Evolutionary conservation across 192 early-diverging fungal genomes (phyloP).

Genomic region (Gigaspora rosea): DNA sequence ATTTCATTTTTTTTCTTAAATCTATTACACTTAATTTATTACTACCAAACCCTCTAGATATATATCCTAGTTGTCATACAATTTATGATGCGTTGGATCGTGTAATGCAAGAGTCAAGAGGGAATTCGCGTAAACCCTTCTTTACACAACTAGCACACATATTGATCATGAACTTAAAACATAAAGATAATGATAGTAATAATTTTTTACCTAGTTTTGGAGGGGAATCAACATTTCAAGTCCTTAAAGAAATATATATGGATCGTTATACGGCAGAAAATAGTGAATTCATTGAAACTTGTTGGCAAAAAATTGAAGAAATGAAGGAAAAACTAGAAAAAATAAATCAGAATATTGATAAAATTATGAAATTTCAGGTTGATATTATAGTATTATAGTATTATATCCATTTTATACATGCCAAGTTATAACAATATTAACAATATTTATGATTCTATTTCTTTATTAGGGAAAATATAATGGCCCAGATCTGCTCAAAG

Average conservation of each 20-base stretch:
- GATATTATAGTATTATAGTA: neutral
- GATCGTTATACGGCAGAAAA: conserved; percentile 8
- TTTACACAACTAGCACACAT: neutral
- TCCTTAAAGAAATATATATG: conserved; percentile 12
- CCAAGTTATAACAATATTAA: neutral
- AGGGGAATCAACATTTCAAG: neutral
- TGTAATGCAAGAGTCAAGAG: neutral
- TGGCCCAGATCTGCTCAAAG: conserved; percentile 12
- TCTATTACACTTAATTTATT: neutral
- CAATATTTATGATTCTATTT: neutral
- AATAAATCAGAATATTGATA: neutral
- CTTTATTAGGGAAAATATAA: conserved; percentile 13
- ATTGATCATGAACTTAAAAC: conserved; percentile 8
- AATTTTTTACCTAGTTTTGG: neutral
- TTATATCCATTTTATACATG: neutral
- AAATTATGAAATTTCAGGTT: conserved; percentile 12
- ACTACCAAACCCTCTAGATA: conserved; percentile 11
- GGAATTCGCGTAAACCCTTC: neutral
- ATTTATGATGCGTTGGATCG: conserved; percentile 8
- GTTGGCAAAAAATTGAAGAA: neutral
- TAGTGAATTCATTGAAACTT: neutral
- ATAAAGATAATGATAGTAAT: neutral
- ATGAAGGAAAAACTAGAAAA: neutral
- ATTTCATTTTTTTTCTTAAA: neutral
- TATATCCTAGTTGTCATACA: neutral